Percentiles rank a stretch among this genome's conserved stretches.
These are phyloP conservation scores for Microstegium vimineum DNA, from an alignment of 176 grass and related monocot species.

Conservation along the genomic window DNA sequence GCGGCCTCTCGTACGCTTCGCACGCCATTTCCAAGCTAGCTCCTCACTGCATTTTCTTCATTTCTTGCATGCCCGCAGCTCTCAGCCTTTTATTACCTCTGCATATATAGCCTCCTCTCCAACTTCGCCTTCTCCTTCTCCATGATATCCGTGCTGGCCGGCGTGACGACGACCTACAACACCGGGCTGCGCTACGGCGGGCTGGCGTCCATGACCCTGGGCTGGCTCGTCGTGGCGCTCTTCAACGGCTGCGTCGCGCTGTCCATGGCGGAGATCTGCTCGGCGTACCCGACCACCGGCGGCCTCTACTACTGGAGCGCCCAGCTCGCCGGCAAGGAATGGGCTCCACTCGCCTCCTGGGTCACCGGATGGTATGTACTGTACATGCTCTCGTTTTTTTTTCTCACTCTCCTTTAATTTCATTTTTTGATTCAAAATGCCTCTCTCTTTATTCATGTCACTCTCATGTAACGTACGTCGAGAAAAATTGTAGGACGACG, in stretches of 20 bases:
- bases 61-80: too few species aligned
- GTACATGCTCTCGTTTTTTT: not conserved
- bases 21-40: not conserved
- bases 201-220: conserved; percentile 49
- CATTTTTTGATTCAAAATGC: not conserved
- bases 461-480: not conserved
- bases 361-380: conserved; percentile 61
- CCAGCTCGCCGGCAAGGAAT: conserved; percentile 61
- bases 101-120: conserved; percentile 29
- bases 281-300: conserved; percentile 67
- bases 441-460: not conserved
- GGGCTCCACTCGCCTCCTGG: conserved; percentile 72
- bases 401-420: not conserved
- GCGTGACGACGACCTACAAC: conserved; percentile 56
- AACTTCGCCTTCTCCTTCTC: conserved; percentile 64
- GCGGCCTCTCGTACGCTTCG: conserved; percentile 48
- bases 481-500: not conserved
- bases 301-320: conserved; percentile 89
- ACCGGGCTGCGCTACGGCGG: conserved; percentile 60
- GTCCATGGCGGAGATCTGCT: conserved; percentile 90
- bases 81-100: not conserved
- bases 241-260: conserved; percentile 48
- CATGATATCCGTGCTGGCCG: conserved; percentile 50
- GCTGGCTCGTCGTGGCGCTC: conserved; percentile 40
- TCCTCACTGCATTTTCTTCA: too few species aligned